These are phyloP conservation scores for Pichia sporocuriosa DNA, from an alignment of 805 yeast species.

Conservation along the genomic window DNA sequence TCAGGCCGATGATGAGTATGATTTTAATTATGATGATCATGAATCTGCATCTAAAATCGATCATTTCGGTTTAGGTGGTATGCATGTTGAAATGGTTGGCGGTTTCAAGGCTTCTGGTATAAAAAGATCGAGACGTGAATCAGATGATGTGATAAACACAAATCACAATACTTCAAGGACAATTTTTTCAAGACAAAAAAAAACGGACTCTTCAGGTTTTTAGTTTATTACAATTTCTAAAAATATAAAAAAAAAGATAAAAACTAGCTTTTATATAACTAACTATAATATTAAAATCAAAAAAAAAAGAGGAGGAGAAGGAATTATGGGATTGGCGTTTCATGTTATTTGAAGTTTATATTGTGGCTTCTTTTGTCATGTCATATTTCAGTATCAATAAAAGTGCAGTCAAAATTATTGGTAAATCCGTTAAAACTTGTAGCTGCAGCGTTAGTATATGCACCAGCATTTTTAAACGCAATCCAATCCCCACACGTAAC, in stretches of 20 bases:
- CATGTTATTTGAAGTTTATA: too few species aligned
- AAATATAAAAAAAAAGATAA: background rate
- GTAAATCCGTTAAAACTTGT: constrained; percentile 88
- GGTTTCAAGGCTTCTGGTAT: constrained; percentile 16
- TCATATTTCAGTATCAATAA: constrained; percentile 38
- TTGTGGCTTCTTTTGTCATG: background rate
- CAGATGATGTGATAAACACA: background rate
- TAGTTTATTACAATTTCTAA: background rate
- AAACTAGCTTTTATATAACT: too few species aligned
- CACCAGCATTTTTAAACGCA: constrained; percentile 77
- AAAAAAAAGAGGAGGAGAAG: background rate
- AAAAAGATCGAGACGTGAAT: constrained; percentile 19
- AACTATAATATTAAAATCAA: background rate
- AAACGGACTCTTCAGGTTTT: background rate
- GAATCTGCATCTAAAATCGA: constrained; percentile 13
- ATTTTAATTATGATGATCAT: constrained; percentile 11
- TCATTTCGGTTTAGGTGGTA: constrained; percentile 18
- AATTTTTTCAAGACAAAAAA: background rate
- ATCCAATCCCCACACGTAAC: constrained; percentile 89
- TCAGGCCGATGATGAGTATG: constrained; percentile 24
- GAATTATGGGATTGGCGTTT: background rate
- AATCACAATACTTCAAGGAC: background rate
- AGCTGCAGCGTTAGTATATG: constrained; percentile 90
- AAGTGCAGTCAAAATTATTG: constrained; percentile 51
- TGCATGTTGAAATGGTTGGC: constrained; percentile 25